phyloP scores from a whole-genome alignment of 768 basidiomycete genomes.

The Leccinum fibrillosum region DNA sequence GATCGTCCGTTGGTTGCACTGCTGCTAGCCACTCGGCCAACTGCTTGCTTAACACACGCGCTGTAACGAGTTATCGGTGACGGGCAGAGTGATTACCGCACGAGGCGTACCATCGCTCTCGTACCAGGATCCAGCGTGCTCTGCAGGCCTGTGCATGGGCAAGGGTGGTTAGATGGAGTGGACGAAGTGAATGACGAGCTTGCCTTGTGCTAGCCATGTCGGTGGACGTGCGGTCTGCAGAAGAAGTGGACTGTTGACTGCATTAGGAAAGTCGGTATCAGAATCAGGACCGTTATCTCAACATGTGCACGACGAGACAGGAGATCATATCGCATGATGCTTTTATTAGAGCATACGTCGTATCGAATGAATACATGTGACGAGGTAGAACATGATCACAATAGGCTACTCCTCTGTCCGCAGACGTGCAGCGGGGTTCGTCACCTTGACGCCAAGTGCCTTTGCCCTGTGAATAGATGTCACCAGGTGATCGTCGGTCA shows the following conservation, averaged over 20 bases:
- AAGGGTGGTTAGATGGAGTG: background rate
- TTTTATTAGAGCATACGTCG: constrained; percentile 44
- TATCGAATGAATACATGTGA: constrained; percentile 47
- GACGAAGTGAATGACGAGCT: background rate
- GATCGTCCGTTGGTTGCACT: constrained; percentile 46
- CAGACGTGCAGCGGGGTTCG: constrained; percentile 88
- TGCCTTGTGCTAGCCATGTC: constrained; percentile 29
- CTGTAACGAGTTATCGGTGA: constrained; percentile 36
- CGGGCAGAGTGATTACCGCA: constrained; percentile 10
- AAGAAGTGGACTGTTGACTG: constrained; percentile 18
- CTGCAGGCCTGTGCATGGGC: constrained; percentile 46
- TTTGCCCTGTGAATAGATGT: constrained; percentile 57
- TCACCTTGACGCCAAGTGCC: constrained; percentile 87
- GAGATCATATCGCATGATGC: constrained; percentile 14
- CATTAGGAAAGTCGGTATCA: constrained; percentile 23
- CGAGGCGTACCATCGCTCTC: constrained; percentile 53
- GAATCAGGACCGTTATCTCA: background rate
- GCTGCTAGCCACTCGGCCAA: constrained; percentile 60
- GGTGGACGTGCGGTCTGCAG: constrained; percentile 10
- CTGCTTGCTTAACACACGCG: constrained; percentile 52
- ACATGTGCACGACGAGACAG: background rate
- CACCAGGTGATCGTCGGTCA: background rate
- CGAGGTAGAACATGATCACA: constrained; percentile 32
- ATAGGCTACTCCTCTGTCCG: constrained; percentile 85
- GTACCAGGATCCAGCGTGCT: constrained; percentile 94